phyloP scores from a whole-genome alignment of 176 grass and related monocot species.

The Coix lacrymajobi region DNA sequence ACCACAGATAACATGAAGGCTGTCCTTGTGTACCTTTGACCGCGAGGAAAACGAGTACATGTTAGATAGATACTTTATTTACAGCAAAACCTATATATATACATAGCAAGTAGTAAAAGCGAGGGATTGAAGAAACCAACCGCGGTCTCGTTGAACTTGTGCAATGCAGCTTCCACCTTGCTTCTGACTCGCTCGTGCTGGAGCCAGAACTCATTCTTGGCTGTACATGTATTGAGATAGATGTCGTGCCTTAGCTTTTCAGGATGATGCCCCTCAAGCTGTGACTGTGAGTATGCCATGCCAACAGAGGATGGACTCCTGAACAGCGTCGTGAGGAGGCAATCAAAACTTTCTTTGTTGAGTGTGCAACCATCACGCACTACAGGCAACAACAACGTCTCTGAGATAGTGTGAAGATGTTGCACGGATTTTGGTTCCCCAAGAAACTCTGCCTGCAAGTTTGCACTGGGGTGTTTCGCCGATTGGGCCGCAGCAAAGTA shows the following conservation, averaged over 20 bases:
- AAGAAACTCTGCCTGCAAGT: background rate
- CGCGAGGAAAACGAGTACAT: background rate
- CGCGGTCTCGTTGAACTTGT: background rate
- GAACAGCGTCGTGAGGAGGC: too few relatives aligned
- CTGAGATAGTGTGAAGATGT: background rate
- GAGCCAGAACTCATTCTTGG: background rate
- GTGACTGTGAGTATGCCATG: background rate
- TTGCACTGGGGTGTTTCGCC: too few relatives aligned
- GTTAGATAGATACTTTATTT: background rate
- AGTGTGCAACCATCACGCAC: background rate
- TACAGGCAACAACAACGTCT: background rate
- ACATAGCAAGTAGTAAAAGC: background rate
- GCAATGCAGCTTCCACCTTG: too few relatives aligned
- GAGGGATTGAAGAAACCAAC: background rate
- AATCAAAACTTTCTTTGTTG: background rate
- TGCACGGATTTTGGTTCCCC: background rate
- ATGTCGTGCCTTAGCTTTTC: background rate
- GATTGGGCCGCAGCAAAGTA: too few relatives aligned
- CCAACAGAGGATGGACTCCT: background rate
- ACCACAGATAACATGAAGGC: background rate
- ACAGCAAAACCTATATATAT: background rate
- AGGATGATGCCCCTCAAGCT: background rate
- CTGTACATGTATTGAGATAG: rapidly evolving
- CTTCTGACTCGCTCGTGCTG: background rate
- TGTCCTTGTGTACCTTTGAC: background rate